Percentiles rank a stretch among this genome's conserved stretches.
phyloP scores from a whole-genome alignment of 164 flowering plant genomes.

The Berberis vulgaris region DNA sequence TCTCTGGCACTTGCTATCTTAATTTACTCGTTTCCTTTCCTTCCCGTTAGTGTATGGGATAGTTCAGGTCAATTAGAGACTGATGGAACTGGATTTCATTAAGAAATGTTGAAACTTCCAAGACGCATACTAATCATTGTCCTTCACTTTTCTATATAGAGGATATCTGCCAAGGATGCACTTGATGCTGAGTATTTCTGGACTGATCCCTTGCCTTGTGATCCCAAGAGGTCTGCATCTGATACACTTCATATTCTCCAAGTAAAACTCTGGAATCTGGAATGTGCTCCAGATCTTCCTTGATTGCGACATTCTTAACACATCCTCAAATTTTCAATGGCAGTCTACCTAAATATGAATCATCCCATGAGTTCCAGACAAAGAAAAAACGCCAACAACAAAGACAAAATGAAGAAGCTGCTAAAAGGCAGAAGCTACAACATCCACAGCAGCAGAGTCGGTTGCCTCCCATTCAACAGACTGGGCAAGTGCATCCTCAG shows the following conservation, averaged over 20 bases:
- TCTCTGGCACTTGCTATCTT: no score
- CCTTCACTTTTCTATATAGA: constrained; percentile 26
- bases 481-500: constrained; percentile 63
- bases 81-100: neutral
- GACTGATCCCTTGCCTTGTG: constrained; percentile 93
- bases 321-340: neutral
- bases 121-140: neutral
- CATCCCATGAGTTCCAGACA: constrained; percentile 95
- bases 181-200: constrained; percentile 98
- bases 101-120: neutral
- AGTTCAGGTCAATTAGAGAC: no score
- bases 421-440: constrained; percentile 77
- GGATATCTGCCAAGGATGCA: constrained; percentile 95
- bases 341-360: constrained; percentile 87
- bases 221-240: constrained; percentile 68
- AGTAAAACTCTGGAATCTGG: neutral
- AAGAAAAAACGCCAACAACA: constrained; percentile 93
- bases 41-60: no score
- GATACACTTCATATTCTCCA: neutral
- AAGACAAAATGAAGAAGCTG: constrained; percentile 72
- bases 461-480: constrained; percentile 71
- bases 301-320: no score
- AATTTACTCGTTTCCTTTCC: no score
- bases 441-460: constrained; percentile 71
- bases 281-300: neutral